Base-by-base conservation (phyloP, 2,329 filamentous ascomycete species). In the Pezicula carpinea region DNA sequence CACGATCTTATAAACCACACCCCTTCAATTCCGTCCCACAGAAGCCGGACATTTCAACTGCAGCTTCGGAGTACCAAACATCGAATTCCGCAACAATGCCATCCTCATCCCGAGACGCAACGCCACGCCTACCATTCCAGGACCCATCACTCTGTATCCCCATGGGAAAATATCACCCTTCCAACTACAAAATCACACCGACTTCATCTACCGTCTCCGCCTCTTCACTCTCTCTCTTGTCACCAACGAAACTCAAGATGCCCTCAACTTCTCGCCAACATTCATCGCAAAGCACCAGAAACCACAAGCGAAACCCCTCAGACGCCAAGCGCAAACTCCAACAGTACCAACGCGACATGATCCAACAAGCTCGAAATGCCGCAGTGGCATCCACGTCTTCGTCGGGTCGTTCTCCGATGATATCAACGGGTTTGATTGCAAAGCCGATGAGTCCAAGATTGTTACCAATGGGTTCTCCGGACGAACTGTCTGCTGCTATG, bases 91-190 rank as follows among this genome's bases (percentile, higher is more conserved):
- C 34, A 15, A 58, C 53, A 50, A 57, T 53, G 8, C 48, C 52
- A 14, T 46, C 45, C 23, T 46, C 7, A 49, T 43, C 11, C 44
- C 50, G n/a, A 45, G 45, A 38, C 41, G 43, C 38, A 40, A 40
- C 23, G n/a, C 49, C 17, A 14, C 52, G 14, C 21, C 36, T 14
- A 15, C 50, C 44, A 48, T 46, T 49, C 49, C 44, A 29, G 45
- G 44, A 52, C 42, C 43, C 55, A 26, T 35, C 50, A 17, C 46
- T 61, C 11, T 21, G 31, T 63, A 63, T 80, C 26, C 76, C 79
- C 0, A 68, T 80, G 64, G 80, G 80, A 19, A 83, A 82, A 63
- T 83, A 83, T 56, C 81, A 83, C 49, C 80, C 80, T 0, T 74
- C 77, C 21, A 82, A 82, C 62, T 83, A 80, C 55, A 76, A 80